Percentiles rank a stretch among this genome's conserved stretches.
Conservation (phyloP, 208 protist genomes). For the Tritrichomonas foetus region DNA sequence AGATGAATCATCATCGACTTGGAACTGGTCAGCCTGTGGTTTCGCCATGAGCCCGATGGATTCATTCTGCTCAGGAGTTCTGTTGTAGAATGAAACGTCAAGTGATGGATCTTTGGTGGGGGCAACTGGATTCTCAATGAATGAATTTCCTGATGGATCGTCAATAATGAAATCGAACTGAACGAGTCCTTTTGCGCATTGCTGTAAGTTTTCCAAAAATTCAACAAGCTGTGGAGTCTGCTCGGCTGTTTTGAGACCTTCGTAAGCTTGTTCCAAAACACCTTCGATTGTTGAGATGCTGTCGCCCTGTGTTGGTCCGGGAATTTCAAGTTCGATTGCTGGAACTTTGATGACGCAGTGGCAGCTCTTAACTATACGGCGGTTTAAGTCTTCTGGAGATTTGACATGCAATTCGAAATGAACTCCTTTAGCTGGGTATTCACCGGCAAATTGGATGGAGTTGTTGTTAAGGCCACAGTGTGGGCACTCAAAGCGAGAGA, state of each 20-base stretch:
- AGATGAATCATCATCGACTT: neutral
- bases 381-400: slow-evolving; percentile 35
- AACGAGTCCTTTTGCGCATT: slow-evolving; percentile 31
- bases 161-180: slow-evolving; percentile 14
- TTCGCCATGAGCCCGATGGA: neutral
- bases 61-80: neutral
- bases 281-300: slow-evolving; percentile 5
- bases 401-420: neutral
- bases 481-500: slow-evolving; percentile 17
- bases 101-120: neutral
- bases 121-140: slow-evolving; percentile 31
- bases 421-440: slow-evolving; percentile 36
- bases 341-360: neutral
- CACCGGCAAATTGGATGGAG: slow-evolving; percentile 16
- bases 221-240: neutral
- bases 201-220: neutral
- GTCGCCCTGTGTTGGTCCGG: neutral
- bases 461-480: neutral
- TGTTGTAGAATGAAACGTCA: neutral
- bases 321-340: slow-evolving; percentile 24
- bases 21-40: neutral
- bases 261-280: neutral
- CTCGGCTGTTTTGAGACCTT: neutral
- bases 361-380: neutral
- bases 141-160: slow-evolving; percentile 24